Base-by-base conservation (phyloP, 805 yeast species). In the Kodamaea leandrae region DNA sequence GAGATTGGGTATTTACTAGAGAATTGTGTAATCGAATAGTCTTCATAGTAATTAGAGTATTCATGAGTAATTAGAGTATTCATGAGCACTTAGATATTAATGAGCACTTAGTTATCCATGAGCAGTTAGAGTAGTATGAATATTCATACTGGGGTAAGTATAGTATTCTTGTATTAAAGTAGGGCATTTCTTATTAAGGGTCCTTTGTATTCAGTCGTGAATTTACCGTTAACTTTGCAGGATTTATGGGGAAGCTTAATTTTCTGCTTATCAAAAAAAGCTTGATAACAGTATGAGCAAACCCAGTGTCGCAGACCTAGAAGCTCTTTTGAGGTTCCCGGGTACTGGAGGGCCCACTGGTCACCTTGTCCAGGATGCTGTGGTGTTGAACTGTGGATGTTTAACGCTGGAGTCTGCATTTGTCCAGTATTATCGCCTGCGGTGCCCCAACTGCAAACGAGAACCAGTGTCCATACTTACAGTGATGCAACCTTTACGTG, bases 321-420 rank as follows among this genome's bases (percentile, higher is more conserved):
- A 62, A 41, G 29, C 45, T 12, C 50, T 65, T 16, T 54, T 65
- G 4, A 45, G 46, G 42, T 48, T 63, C 16, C 57, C 60, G 1
- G 63, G 59, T 0, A 13, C 25, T 13, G 33, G 33, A 18, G 33
- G 33, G 13, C 33, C 33, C 21, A 16, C 35, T 28, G 21, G 38
- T 45, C 2, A 43, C n/a, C 40, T 60, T 2, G 58, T 61, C 5
- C 19, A 54, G 2, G 74, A 69, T 46, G 58, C 65, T 4, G 53
- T 63, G 12, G 61, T 68, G 10, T 55, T 69, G n/a, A 51, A 61
- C 3, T 69, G 74, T 49, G 74, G 74, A 2, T 69, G 74, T 48
- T 50, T 69, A 20, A 62, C 56, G 2, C 64, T 71, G 2, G 73
- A 68, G 44, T 38, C 54, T 0, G 48, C 35, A 15, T 68, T 39